Evolutionary conservation across 352 stramenopile genomes (phyloP).

Genomic region (Aphanomyces cochlioides): DNA sequence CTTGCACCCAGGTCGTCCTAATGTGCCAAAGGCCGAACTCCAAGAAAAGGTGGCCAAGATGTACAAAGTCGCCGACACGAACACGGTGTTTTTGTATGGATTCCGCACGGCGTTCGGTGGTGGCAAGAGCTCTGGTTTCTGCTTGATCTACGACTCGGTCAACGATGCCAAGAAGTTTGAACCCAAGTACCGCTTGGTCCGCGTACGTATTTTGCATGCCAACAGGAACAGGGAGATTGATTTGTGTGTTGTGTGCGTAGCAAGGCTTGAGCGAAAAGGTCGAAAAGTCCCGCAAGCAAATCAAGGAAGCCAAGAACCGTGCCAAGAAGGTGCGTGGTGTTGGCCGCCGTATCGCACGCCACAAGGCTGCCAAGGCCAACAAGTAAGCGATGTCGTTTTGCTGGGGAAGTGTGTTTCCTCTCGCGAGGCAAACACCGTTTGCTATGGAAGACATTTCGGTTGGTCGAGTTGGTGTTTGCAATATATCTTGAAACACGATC

Average conservation of each 20-base stretch:
- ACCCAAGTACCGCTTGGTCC: constrained; percentile 96
- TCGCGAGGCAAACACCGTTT: neutral
- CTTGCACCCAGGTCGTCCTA: constrained; percentile 95
- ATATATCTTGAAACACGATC: constrained; percentile 27
- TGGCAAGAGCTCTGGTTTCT: constrained; percentile 97
- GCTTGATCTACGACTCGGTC: constrained; percentile 98
- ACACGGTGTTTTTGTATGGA: constrained; percentile 95
- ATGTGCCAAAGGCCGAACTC: constrained; percentile 97
- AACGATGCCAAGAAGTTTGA: constrained; percentile 98
- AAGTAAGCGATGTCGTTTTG: constrained; percentile 54
- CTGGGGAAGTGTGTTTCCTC: constrained; percentile 15
- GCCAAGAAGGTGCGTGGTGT: constrained; percentile 97
- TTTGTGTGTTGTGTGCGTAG: constrained; percentile 30
- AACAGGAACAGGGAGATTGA: constrained; percentile 2
- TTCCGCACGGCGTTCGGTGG: constrained; percentile 98
- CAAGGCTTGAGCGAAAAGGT: constrained; percentile 91
- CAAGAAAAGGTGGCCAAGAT: constrained; percentile 97
- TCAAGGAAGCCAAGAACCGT: constrained; percentile 99
- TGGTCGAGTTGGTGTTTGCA: neutral
- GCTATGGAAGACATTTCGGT: constrained; percentile 7
- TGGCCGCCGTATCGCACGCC: constrained; percentile 95
- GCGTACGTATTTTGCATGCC: constrained; percentile 34
- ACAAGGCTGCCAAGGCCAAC: constrained; percentile 98
- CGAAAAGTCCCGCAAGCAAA: constrained; percentile 97
- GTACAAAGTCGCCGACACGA: constrained; percentile 95